Evolutionary conservation across 1,284 basidiomycete genomes (phyloP), one percentile per base, ranked within the genome.

Genomic region (Lignosus rhinocerotis): DNA sequence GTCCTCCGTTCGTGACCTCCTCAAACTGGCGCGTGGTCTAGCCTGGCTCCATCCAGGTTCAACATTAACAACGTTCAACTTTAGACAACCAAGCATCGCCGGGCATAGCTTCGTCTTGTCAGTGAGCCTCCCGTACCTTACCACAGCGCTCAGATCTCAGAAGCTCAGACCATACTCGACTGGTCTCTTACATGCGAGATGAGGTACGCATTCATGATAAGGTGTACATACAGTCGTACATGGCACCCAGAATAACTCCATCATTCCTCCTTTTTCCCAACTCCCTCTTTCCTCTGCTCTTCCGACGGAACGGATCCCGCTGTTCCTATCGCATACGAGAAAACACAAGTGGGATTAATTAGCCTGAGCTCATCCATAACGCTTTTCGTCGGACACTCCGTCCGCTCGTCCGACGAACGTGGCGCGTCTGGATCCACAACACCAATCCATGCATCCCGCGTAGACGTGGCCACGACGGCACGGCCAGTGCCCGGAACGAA

Each of bases 291-390:
- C 58, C 56, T 58, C 49, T 60, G 52, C 51, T 52, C 36, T 58
- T 60, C 60, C 56, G 62, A 56, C 59, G 63, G 61, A 58, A 58
- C 65, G 38, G 62, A 50, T 49, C 32, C 56, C 51, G 63, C 36
- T 44, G 67, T 60, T 57, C 65, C 67, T 66, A 58, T 53, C 36
- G 49, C 56, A 50, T 55, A 34, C 45, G 49, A 52, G 19, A 3
- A 43, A 45, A 46, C 51, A 34, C 45, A 51, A 55, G 45, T n/a
- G 38, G 39, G 39, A 45, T 42, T 36, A 39, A 55, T 64, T 53
- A 61, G 60, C 55, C 53, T 59, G 39, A 34, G 56, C 50, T 39
- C 42, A 46, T 39, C 46, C 53, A 51, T 21, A 44, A 33, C 32
- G 25, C 25, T 47, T 56, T 54, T 57, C 56, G 57, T 59, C 55